Conservation (phyloP, 2,329 filamentous ascomycete species). For the Alternaria triticimaculans region DNA sequence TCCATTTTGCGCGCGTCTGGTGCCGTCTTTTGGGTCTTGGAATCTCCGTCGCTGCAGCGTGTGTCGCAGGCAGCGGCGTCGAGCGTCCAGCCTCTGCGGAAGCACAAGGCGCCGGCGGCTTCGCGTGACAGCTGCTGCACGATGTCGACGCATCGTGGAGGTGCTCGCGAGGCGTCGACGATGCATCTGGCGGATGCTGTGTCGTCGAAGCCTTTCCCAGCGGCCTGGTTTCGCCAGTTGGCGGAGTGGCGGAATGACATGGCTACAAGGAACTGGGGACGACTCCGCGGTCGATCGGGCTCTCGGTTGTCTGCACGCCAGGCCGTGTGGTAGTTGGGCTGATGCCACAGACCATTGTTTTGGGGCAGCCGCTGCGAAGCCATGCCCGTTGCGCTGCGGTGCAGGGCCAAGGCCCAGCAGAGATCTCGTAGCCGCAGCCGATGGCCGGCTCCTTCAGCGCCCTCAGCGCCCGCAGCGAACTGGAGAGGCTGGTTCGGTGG, state of each 20-base stretch:
- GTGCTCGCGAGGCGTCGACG: neutral
- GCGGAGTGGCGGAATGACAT: conserved; percentile 18
- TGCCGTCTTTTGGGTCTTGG: conserved; percentile 12
- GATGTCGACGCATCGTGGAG: conserved; percentile 8
- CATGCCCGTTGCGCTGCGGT: conserved; percentile 21
- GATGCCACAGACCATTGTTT: conserved; percentile 30
- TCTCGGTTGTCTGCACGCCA: conserved; percentile 25
- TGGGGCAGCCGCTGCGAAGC: conserved; percentile 35
- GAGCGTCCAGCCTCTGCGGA: conserved; percentile 3
- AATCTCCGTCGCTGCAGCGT: conserved; percentile 1
- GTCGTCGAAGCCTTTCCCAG: conserved; percentile 35
- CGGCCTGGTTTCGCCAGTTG: conserved; percentile 35
- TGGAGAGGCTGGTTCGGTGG: conserved; percentile 24
- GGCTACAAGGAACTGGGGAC: conserved; percentile 34
- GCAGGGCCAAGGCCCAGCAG: conserved; percentile 23
- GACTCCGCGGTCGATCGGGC: conserved; percentile 36
- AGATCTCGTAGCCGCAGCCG: conserved; percentile 38
- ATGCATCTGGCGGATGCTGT: conserved; percentile 9
- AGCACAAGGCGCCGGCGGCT: conserved; percentile 38
- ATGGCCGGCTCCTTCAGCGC: conserved; percentile 24
- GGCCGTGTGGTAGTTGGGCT: conserved; percentile 26
- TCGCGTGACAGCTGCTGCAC: conserved; percentile 37
- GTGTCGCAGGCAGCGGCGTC: conserved; percentile 1
- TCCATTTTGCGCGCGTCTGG: conserved; percentile 31
- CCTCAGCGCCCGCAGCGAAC: conserved; percentile 8